Base-by-base conservation (phyloP, 495 filamentous ascomycete species). In the Penicillium nucicola region DNA sequence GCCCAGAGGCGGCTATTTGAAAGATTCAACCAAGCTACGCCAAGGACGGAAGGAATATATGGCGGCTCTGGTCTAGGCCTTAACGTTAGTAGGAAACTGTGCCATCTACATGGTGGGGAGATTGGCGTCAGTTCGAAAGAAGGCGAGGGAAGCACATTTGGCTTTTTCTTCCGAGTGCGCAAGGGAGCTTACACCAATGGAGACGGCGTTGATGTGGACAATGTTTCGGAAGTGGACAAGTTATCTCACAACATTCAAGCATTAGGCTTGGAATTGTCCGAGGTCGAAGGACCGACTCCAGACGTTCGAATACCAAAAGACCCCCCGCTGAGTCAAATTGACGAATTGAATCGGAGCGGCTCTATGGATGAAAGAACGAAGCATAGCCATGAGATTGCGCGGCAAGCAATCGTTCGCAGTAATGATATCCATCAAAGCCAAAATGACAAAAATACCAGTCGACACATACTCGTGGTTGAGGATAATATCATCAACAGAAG, bases 21-120 rank as follows among this genome's bases (percentile, higher is more conserved):
- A 45, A 78, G 89, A 11, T 95, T 95, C 67, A 87, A 85, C 4
- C 89, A 93, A 68, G 85, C 87, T 0, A 85, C 79, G 18, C 87
- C 88, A 3, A 77, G 84, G 34, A 92, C 89, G 0, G 87, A 92
- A 48, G 80, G 88, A 1, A 80, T 86, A 30, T 95, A 93, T 53
- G 90, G 89, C 14, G 90, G 90, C 3, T 90, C 84, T 5, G 90
- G 90, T 0, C 76, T 95, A 3, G 90, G 90, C 0, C 74, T 95
- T 3, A 95, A 91, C 69, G 90, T 93, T 46, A 89, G 84, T 25
- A 75, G 87, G 31, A 82, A 85, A 46, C 70, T 95, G 7, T 88
- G 86, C 14, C 87, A 92, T 56, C 63, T 93, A 10, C 88, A 92
- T 69, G 89, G 89, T 15, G 90, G 90, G 6, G 86, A 90, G 50